Percentiles rank a stretch among this genome's conserved stretches.
phyloP scores from a whole-genome alignment of 495 filamentous ascomycete species.

The Opeltia flavorubescens region DNA sequence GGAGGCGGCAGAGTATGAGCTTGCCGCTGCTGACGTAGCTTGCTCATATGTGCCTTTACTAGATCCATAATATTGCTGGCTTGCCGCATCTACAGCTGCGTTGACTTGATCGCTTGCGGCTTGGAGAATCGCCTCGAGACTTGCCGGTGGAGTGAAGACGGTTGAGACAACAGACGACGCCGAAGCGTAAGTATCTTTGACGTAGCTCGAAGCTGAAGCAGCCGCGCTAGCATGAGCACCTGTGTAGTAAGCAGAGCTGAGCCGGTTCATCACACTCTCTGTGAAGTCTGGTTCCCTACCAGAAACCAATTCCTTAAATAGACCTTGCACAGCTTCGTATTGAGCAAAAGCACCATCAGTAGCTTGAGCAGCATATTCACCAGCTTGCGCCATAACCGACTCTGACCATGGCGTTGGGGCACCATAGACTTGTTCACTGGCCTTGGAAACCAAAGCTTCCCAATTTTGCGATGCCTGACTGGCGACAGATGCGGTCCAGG shows the following conservation, averaged over 20 bases:
- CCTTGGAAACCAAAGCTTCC: conserved; percentile 51
- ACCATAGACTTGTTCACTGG: conserved; percentile 62
- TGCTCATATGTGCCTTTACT: conserved; percentile 38
- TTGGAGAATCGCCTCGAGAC: conserved; percentile 43
- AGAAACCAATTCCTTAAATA: conserved; percentile 62
- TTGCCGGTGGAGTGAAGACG: conserved; percentile 41
- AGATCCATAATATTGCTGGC: conserved; percentile 44
- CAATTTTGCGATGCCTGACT: conserved; percentile 45
- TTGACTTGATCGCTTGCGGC: conserved; percentile 41
- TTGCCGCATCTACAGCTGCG: conserved; percentile 45
- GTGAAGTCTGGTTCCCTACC: conserved; percentile 74
- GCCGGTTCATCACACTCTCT: conserved; percentile 60
- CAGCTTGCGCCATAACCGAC: conserved; percentile 37
- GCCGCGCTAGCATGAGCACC: conserved; percentile 34
- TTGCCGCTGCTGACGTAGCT: conserved; percentile 35
- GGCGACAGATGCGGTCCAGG: conserved; percentile 29
- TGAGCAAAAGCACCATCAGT: conserved; percentile 39
- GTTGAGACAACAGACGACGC: conserved; percentile 40
- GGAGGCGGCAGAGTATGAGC: conserved; percentile 33
- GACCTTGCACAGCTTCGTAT: conserved; percentile 52
- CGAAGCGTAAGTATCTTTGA: conserved; percentile 41
- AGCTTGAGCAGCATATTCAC: conserved; percentile 39
- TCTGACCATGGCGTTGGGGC: conserved; percentile 51
- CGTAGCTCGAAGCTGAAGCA: conserved; percentile 39
- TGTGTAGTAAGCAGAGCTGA: conserved; percentile 50